Evolutionary conservation across 2,329 filamentous ascomycete genomes (phyloP).

Genomic region (Paracoccidioides brasiliensis): DNA sequence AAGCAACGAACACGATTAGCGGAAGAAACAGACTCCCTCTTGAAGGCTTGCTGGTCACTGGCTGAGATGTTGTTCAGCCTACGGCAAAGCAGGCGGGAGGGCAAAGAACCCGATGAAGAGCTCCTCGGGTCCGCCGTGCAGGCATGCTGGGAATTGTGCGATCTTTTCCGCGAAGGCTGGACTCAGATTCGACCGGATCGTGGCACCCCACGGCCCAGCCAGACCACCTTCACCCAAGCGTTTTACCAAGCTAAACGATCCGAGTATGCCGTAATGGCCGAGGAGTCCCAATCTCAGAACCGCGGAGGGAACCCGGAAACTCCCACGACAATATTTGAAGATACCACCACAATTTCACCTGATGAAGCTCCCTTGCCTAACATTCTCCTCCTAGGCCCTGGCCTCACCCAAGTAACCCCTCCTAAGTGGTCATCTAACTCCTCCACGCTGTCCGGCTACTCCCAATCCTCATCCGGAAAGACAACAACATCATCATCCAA

Average conservation of each 20-base stretch:
- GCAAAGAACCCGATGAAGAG: conserved; percentile 63
- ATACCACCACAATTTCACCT: conserved; percentile 71
- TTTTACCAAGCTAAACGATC: conserved; percentile 37
- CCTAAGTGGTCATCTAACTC: conserved; percentile 63
- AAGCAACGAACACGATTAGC: conserved; percentile 70
- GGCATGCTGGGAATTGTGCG: conserved; percentile 87
- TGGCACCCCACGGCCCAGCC: conserved; percentile 69
- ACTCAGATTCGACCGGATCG: conserved; percentile 75
- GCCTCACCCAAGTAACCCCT: conserved; percentile 37
- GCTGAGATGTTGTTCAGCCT: conserved; percentile 90
- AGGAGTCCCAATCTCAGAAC: conserved; percentile 14
- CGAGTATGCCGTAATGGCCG: conserved; percentile 20
- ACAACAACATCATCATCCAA: conserved; percentile 35
- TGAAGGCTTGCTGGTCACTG: conserved; percentile 77
- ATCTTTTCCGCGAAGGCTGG: conserved; percentile 87
- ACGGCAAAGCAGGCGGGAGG: conserved; percentile 65
- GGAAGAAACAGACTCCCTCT: conserved; percentile 69
- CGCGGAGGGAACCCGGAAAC: conserved; percentile 54
- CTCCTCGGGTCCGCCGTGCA: conserved; percentile 77
- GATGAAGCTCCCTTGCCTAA: conserved; percentile 72
- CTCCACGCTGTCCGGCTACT: conserved; percentile 67
- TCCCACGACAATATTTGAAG: conserved; percentile 88
- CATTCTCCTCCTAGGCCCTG: conserved; percentile 72
- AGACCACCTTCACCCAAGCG: conserved; percentile 56
- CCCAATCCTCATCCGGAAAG: conserved; percentile 43